These are phyloP conservation scores for Amphicarpaea edgeworthii DNA, from an alignment of 306 rosid species.

Conservation along the genomic window DNA sequence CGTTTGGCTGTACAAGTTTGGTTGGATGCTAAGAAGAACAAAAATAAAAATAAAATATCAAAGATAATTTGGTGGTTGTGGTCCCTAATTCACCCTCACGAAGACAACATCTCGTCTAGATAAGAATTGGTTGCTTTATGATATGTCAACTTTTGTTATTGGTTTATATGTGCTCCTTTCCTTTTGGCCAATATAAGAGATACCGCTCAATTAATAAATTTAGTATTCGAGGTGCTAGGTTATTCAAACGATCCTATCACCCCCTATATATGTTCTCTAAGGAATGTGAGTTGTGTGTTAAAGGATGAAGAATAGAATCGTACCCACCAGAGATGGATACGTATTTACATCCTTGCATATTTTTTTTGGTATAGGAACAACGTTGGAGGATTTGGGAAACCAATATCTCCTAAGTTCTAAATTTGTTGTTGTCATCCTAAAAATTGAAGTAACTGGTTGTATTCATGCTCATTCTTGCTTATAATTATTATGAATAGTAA, in stretches of 20 bases:
- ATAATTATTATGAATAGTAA: no score
- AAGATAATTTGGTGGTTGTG: no score
- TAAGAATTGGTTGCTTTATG: slow-evolving; percentile 52
- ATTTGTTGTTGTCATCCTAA: no score
- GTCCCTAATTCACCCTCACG: slow-evolving; percentile 41
- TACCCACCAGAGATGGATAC: neutral
- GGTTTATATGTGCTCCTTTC: slow-evolving; percentile 53
- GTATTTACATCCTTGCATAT: neutral
- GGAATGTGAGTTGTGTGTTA: slow-evolving; percentile 39
- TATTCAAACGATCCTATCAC: slow-evolving; percentile 32
- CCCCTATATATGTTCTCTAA: slow-evolving; percentile 7
- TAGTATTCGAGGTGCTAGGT: slow-evolving; percentile 49
- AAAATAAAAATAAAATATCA: slow-evolving; percentile 46
- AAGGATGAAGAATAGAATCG: slow-evolving; percentile 25
- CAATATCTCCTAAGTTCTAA: no score
- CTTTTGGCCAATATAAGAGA: slow-evolving; percentile 51
- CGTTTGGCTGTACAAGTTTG: slow-evolving; percentile 53
- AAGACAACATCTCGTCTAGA: slow-evolving; percentile 54
- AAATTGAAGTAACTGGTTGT: no score
- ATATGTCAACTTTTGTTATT: slow-evolving; percentile 53
- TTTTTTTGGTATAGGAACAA: neutral
- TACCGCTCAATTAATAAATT: slow-evolving; percentile 40
- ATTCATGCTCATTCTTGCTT: no score
- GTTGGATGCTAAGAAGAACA: slow-evolving; percentile 46
- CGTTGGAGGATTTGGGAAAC: no score